Evolutionary conservation across 768 basidiomycete species (phyloP).

Genomic region (Dioszegia crocea): DNA sequence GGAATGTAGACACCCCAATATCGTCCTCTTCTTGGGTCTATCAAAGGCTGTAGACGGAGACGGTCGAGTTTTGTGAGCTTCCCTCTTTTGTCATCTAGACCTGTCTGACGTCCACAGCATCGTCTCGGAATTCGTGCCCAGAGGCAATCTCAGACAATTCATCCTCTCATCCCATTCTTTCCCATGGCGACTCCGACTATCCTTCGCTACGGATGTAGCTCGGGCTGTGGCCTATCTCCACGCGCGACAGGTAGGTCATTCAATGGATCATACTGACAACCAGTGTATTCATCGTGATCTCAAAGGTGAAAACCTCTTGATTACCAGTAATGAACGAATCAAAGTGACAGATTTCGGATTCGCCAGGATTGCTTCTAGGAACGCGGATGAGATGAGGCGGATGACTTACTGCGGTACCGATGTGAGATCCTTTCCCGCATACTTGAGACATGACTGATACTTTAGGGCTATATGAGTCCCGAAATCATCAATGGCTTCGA

Average conservation of each 20-base stretch:
- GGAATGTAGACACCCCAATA: slow-evolving; percentile 85
- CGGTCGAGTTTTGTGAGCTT: slow-evolving; percentile 49
- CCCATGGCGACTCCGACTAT: slow-evolving; percentile 88
- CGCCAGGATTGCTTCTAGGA: slow-evolving; percentile 86
- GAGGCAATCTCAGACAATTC: slow-evolving; percentile 76
- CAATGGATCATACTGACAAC: not conserved
- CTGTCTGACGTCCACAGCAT: slow-evolving; percentile 60
- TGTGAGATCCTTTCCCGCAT: slow-evolving; percentile 22
- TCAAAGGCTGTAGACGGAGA: slow-evolving; percentile 38
- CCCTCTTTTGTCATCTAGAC: slow-evolving; percentile 58
- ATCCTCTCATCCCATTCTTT: slow-evolving; percentile 73
- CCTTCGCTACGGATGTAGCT: slow-evolving; percentile 90
- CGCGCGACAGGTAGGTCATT: slow-evolving; percentile 62
- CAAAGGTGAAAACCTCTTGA: slow-evolving; percentile 95
- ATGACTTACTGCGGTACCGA: slow-evolving; percentile 53
- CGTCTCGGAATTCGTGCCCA: slow-evolving; percentile 78
- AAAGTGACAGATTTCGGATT: slow-evolving; percentile 99
- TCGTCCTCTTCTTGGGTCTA: slow-evolving; percentile 81
- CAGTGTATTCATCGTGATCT: slow-evolving; percentile 64
- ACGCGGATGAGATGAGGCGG: slow-evolving; percentile 68
- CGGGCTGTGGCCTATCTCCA: slow-evolving; percentile 96
- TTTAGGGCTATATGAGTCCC: slow-evolving; percentile 90
- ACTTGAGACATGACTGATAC: not conserved
- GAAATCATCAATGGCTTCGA: slow-evolving; percentile 87
- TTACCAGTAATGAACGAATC: slow-evolving; percentile 85